Evolutionary conservation across 768 basidiomycete genomes (phyloP).

Genomic region (Suillus luteus): DNA sequence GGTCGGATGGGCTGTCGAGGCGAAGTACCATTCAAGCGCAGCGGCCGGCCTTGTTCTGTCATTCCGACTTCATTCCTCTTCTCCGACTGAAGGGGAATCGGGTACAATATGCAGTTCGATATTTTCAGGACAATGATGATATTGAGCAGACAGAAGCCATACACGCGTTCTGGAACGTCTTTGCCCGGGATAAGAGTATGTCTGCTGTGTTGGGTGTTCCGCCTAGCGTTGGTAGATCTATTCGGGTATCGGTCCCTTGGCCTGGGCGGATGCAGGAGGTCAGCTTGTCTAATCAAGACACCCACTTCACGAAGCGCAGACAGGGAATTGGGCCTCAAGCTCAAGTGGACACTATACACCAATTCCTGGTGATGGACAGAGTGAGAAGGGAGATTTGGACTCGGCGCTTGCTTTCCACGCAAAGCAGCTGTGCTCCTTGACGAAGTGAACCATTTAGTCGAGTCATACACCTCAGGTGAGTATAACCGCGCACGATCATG

Average conservation of each 20-base stretch:
- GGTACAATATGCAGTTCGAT: neutral
- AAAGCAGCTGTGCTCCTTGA: constrained; percentile 38
- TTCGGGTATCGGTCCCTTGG: constrained; percentile 44
- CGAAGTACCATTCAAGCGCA: constrained; percentile 55
- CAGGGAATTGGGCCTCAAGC: neutral
- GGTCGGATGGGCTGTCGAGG: constrained; percentile 58
- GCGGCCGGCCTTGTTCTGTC: constrained; percentile 49
- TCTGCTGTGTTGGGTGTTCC: constrained; percentile 32
- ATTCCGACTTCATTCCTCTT: constrained; percentile 44
- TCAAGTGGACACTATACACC: constrained; percentile 14
- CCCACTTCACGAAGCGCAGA: constrained; percentile 24
- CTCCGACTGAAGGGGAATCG: neutral
- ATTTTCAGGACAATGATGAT: constrained; percentile 18
- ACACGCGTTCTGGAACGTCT: constrained; percentile 41
- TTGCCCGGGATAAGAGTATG: constrained; percentile 37
- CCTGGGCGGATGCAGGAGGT: constrained; percentile 28
- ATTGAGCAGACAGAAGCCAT: constrained; percentile 41
- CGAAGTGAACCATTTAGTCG: constrained; percentile 31
- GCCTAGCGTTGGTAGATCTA: constrained; percentile 29
- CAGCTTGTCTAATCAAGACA: neutral
- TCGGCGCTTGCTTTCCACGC: constrained; percentile 23
- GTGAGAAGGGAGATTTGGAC: constrained; percentile 5
- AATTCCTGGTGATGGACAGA: constrained; percentile 21
- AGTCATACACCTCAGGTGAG: constrained; percentile 34
- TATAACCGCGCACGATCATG: neutral